Base-by-base conservation (phyloP, 371 early-diverging fungal species). In the Cokeromyces recurvatus region DNA sequence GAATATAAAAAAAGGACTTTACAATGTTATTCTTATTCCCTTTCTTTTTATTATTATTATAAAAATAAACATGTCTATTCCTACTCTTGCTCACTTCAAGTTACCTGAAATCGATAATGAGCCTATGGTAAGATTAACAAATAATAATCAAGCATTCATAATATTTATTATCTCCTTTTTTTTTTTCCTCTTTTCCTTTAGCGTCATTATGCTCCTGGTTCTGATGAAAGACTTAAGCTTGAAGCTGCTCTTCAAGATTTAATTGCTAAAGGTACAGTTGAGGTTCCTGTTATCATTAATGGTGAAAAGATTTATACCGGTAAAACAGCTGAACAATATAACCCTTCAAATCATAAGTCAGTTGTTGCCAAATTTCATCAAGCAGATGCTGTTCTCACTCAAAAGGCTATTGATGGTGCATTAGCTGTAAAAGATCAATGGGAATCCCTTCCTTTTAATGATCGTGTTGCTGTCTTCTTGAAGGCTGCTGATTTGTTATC, bases 401-500 rank as follows among this genome's bases (percentile, higher is more conserved):
- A 82, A 49, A 78, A 55, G 78, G 97, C 98, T 19, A 95, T 98
- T 54, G 88, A 89, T 43, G 90, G 89, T 47, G 91, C 96, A 15
- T 71, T 96, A 59, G 80, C 74, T 37, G 95, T 91, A 44, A 90
- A 90, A 71, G 75, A 74, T 43, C 68, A 74, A 37, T 97, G 98
- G 97, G 95, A 95, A 66, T 71, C 85, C 44, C 84, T 95, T 77
- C 95, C 95, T 29, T 90, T 95, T 77, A 85, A 84, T 64, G 97
- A 96, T 55, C 91, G 96, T 57, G 86, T 88, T 44, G 92, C 96
- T 37, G 93, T 98, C 70, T 96, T 98, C 75, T 77, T 98, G 71
- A 94, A 95, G 78, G 97, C 98, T 17, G 97, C 98, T 49, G 97
- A 98, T 62, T 74, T 97, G 44, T 72, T 95, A 12, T 59, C 94